A percentile compares a stretch with the other conserved stretches of the same genome.
phyloP scores from a whole-genome alignment of 805 yeast species.

The Torulaspora gathmanii region DNA sequence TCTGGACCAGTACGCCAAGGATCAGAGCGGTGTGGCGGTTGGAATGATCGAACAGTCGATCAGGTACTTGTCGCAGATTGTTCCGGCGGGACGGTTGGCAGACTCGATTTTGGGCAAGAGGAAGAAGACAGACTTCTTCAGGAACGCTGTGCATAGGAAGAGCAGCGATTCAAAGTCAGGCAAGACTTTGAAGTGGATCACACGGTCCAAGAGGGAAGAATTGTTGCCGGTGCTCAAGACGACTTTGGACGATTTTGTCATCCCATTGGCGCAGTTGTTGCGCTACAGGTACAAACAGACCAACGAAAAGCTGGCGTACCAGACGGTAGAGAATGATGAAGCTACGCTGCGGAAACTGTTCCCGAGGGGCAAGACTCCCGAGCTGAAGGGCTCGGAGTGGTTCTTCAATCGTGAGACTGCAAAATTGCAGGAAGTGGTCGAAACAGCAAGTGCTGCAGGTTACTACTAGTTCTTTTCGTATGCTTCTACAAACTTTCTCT shows the following conservation, averaged over 20 bases:
- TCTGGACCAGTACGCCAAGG: conserved; percentile 26
- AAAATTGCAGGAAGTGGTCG: conserved; percentile 5
- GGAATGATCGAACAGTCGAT: conserved; percentile 30
- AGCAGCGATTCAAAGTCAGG: neutral
- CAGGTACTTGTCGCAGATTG: conserved; percentile 16
- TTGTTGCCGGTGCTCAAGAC: conserved; percentile 26
- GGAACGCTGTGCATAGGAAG: conserved; percentile 9
- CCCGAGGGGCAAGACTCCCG: conserved; percentile 31
- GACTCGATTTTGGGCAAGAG: conserved; percentile 12
- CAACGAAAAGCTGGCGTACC: conserved; percentile 30
- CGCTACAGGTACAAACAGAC: conserved; percentile 30
- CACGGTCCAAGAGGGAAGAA: conserved; percentile 2
- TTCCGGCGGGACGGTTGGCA: conserved; percentile 17
- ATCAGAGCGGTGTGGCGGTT: conserved; percentile 28
- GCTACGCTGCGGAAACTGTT: conserved; percentile 13
- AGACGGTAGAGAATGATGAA: conserved; percentile 20
- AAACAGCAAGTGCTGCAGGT: conserved; percentile 1
- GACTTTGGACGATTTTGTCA: conserved; percentile 26
- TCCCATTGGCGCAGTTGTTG: conserved; percentile 28
- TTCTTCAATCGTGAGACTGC: conserved; percentile 13
- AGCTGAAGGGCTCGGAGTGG: conserved; percentile 25
- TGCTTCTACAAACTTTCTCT: conserved; percentile 41
- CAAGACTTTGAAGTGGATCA: conserved; percentile 1
- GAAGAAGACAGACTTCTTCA: conserved; percentile 17
- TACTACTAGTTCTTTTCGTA: conserved; percentile 22